Conservation (phyloP, 768 basidiomycete species). For the Clitopilus passeckerianus region DNA sequence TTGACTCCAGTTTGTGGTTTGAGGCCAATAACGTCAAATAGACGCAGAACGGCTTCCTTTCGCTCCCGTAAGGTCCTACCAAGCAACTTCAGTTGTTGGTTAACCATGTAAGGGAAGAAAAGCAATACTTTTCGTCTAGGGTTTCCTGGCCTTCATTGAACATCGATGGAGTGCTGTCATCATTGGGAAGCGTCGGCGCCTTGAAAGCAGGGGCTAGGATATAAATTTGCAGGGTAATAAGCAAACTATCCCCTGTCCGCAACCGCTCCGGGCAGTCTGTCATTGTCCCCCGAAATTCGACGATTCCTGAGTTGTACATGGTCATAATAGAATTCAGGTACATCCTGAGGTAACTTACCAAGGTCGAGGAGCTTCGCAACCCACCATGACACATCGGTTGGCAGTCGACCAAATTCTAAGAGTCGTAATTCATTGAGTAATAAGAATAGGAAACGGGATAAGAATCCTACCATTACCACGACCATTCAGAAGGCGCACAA, state of each 20-base stretch:
- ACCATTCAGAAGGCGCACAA: slow-evolving; percentile 62
- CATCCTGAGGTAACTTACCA: slow-evolving; percentile 30
- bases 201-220: slow-evolving; percentile 68
- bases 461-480: slow-evolving; percentile 56
- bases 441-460: too few relatives aligned
- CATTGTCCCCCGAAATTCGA: slow-evolving; percentile 68
- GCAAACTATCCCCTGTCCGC: slow-evolving; percentile 70
- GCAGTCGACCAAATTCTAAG: slow-evolving; percentile 73
- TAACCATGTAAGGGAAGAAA: not conserved
- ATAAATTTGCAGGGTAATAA: slow-evolving; percentile 72
- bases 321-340: not conserved
- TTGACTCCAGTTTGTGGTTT: slow-evolving; percentile 52
- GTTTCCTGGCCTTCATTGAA: slow-evolving; percentile 83
- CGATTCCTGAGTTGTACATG: slow-evolving; percentile 36
- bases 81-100: not conserved
- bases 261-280: slow-evolving; percentile 73
- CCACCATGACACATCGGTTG: slow-evolving; percentile 68
- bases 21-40: slow-evolving; percentile 73
- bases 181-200: slow-evolving; percentile 28
- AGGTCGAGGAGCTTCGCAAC: slow-evolving; percentile 69
- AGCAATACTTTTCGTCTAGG: slow-evolving; percentile 56
- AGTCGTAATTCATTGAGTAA: not conserved
- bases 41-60: slow-evolving; percentile 63
- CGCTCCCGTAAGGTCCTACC: slow-evolving; percentile 63
- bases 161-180: slow-evolving; percentile 29